A percentile compares a stretch with the other conserved stretches of the same genome.
phyloP scores from a whole-genome alignment of 257 asterid species.

The Paraleonurus japonicus region DNA sequence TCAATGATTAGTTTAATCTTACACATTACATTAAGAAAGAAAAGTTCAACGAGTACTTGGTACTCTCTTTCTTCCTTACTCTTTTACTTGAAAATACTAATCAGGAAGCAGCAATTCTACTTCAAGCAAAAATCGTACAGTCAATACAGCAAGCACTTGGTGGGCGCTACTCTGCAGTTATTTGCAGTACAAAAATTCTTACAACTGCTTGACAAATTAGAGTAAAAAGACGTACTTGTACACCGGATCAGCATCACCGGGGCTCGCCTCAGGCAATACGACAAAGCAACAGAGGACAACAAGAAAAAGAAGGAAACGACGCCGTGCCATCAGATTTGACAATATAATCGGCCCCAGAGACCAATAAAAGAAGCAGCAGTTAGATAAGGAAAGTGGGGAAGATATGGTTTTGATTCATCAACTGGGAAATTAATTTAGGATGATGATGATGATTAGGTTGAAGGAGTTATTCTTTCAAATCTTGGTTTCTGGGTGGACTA shows the following conservation, averaged over 20 bases:
- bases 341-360: neutral
- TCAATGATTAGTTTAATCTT: neutral
- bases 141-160: constrained; percentile 2
- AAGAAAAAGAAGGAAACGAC: constrained; percentile 44
- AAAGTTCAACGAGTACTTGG: neutral
- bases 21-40: neutral
- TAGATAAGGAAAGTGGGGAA: neutral
- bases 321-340: constrained; percentile 41
- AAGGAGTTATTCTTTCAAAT: too few relatives aligned
- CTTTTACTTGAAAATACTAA: neutral
- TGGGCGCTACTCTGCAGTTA: constrained; percentile 2
- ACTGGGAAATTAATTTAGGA: neutral
- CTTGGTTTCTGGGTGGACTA: too few relatives aligned
- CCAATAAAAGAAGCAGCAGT: neutral
- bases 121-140: constrained; percentile 19
- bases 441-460: too few relatives aligned
- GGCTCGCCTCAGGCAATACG: constrained; percentile 52
- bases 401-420: constrained; percentile 32
- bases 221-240: constrained; percentile 43
- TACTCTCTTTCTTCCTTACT: neutral
- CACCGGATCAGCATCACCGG: constrained; percentile 80
- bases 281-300: constrained; percentile 36
- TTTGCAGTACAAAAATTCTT: neutral
- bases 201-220: neutral
- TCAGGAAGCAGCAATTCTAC: neutral